These are phyloP conservation scores for Ormosia emarginata DNA, from an alignment of 306 rosid species.

Conservation along the genomic window DNA sequence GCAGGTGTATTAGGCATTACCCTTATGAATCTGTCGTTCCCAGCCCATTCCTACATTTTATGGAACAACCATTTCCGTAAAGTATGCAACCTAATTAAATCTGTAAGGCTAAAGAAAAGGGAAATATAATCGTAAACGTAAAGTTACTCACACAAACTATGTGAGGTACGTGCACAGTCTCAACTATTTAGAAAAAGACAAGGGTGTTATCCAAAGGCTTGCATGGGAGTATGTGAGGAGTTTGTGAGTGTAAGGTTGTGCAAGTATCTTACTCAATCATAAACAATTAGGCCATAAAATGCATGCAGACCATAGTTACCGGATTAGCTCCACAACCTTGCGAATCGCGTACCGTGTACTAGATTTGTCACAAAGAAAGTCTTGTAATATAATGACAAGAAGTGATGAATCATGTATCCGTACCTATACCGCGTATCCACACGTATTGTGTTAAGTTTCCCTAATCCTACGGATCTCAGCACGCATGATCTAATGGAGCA, in stretches of 20 bases:
- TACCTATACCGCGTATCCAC: too few relatives aligned
- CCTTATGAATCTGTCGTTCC: constrained; percentile 60
- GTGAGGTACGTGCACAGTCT: not conserved
- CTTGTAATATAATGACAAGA: too few relatives aligned
- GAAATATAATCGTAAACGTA: not conserved
- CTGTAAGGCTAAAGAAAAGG: not conserved
- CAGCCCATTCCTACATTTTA: constrained; percentile 75
- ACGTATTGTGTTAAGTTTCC: too few relatives aligned
- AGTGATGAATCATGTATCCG: too few relatives aligned
- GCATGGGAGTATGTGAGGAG: not conserved
- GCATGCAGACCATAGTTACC: not conserved
- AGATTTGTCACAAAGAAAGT: too few relatives aligned
- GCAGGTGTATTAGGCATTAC: constrained; percentile 85
- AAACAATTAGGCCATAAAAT: not conserved
- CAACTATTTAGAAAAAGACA: not conserved
- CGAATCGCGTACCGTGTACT: too few relatives aligned
- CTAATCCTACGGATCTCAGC: too few relatives aligned
- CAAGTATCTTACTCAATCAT: not conserved
- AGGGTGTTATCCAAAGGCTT: not conserved
- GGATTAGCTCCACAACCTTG: too few relatives aligned
- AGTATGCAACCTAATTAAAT: constrained; percentile 4
- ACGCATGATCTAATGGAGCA: too few relatives aligned
- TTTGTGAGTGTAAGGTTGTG: not conserved
- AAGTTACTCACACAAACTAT: not conserved
- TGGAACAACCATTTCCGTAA: constrained; percentile 21